Evolutionary conservation across 495 filamentous ascomycete species (phyloP).

Genomic region (Hypoxylon trugodes): DNA sequence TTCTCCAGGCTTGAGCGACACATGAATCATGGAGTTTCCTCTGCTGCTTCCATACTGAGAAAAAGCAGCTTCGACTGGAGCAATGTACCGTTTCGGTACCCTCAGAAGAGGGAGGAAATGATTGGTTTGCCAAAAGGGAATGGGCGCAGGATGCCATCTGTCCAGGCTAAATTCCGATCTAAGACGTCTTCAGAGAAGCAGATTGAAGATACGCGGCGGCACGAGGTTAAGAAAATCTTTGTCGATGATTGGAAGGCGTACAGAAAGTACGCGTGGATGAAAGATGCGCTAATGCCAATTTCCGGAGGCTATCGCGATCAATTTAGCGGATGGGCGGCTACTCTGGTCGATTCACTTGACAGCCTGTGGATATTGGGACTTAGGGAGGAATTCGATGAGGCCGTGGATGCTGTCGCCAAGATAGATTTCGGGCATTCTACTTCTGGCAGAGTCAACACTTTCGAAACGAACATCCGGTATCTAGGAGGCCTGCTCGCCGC

Average conservation of each 20-base stretch:
- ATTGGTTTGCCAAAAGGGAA: constrained; percentile 68
- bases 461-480: constrained; percentile 86
- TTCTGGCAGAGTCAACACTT: constrained; percentile 71
- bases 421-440: constrained; percentile 78
- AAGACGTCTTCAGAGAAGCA: constrained; percentile 63
- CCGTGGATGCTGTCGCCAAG: constrained; percentile 71
- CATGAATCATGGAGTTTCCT: constrained; percentile 43
- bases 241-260: constrained; percentile 79
- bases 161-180: constrained; percentile 71
- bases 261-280: constrained; percentile 76
- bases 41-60: neutral
- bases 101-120: constrained; percentile 59
- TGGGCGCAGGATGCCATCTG: constrained; percentile 61
- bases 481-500: constrained; percentile 81
- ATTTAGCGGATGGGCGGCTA: constrained; percentile 92
- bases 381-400: constrained; percentile 83
- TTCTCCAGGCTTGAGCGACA: constrained; percentile 36
- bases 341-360: constrained; percentile 85
- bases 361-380: constrained; percentile 93
- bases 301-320: constrained; percentile 68
- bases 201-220: constrained; percentile 64
- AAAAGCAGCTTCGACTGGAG: constrained; percentile 63
- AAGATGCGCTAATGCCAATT: constrained; percentile 79
- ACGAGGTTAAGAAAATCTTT: constrained; percentile 72
- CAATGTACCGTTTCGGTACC: constrained; percentile 65